phyloP scores from a whole-genome alignment of 345 rosid genomes.

The Brassica carinata region DNA sequence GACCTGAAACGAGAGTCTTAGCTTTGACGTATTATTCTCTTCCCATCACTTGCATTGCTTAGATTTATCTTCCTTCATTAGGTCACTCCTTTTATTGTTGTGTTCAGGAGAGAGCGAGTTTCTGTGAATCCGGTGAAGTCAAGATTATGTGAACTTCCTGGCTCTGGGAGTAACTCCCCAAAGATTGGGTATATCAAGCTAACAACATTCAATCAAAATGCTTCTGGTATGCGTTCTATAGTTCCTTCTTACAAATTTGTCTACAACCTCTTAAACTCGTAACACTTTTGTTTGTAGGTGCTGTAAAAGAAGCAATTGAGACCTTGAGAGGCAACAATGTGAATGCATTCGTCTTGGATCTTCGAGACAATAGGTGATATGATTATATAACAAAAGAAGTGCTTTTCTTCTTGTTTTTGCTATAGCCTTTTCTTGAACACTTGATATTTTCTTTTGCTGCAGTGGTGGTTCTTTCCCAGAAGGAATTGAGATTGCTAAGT shows the following conservation, averaged over 20 bases:
- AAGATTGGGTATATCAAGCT: slow-evolving; percentile 91
- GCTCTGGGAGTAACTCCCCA: slow-evolving; percentile 64
- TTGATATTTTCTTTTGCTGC: slow-evolving; percentile 49
- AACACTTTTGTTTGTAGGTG: slow-evolving; percentile 51
- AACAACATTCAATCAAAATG: slow-evolving; percentile 79
- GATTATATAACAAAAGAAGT: slow-evolving; percentile 28
- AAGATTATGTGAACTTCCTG: slow-evolving; percentile 76
- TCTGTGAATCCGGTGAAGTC: slow-evolving; percentile 90
- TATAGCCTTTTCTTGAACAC: slow-evolving; percentile 39
- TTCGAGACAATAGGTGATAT: slow-evolving; percentile 92
- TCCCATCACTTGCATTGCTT: neutral
- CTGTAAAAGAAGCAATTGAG: slow-evolving; percentile 83
- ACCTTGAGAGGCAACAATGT: slow-evolving; percentile 66
- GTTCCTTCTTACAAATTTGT: slow-evolving; percentile 13
- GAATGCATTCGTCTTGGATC: slow-evolving; percentile 84
- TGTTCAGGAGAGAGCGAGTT: slow-evolving; percentile 84
- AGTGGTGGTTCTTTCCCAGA: slow-evolving; percentile 97
- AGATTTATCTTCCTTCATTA: neutral
- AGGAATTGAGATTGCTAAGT: slow-evolving; percentile 92
- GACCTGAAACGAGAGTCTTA: slow-evolving; percentile 69
- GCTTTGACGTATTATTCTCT: slow-evolving; percentile 62
- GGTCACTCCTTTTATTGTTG: neutral
- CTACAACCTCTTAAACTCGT: too few species aligned
- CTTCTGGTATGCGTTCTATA: slow-evolving; percentile 59
- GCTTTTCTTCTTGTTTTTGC: slow-evolving; percentile 25